phyloP scores from a whole-genome alignment of 352 stramenopile genomes.

The Elongisporangium prolatum region DNA sequence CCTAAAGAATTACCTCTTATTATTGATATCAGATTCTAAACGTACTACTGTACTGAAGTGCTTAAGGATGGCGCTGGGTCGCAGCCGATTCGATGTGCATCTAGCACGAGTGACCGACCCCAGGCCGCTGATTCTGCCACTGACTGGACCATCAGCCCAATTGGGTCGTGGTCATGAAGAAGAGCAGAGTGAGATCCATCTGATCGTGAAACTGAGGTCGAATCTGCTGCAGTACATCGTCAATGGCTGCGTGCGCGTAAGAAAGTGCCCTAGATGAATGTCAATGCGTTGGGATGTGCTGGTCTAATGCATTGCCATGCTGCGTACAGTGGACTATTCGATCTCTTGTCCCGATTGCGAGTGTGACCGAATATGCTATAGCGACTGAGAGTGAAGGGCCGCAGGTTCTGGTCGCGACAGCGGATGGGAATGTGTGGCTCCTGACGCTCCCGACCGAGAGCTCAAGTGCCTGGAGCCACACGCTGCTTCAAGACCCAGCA shows the following conservation, averaged over 20 bases:
- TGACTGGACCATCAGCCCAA: neutral
- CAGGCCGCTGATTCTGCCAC: constrained; percentile 19
- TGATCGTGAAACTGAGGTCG: constrained; percentile 40
- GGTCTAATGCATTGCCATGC: neutral
- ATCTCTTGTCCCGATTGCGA: constrained; percentile 32
- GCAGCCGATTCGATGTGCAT: constrained; percentile 10
- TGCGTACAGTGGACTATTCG: neutral
- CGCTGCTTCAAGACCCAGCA: constrained; percentile 5
- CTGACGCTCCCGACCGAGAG: constrained; percentile 23
- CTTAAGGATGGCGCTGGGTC: neutral
- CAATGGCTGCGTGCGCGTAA: constrained; percentile 17
- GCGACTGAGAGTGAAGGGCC: neutral
- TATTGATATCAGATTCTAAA: neutral
- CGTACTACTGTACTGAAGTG: neutral
- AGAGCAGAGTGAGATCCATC: constrained; percentile 2
- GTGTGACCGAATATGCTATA: constrained; percentile 14
- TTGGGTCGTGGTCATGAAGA: neutral
- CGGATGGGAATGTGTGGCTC: constrained; percentile 44
- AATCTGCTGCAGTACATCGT: constrained; percentile 43
- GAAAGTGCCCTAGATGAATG: constrained; percentile 17
- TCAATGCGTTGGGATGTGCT: neutral
- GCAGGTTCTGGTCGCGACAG: constrained; percentile 26
- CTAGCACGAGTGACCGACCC: constrained; percentile 38
- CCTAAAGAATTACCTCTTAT: neutral
- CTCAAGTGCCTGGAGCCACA: constrained; percentile 4